Base-by-base conservation (phyloP, 495 filamentous ascomycete species). In the Cladorrhinum samala region DNA sequence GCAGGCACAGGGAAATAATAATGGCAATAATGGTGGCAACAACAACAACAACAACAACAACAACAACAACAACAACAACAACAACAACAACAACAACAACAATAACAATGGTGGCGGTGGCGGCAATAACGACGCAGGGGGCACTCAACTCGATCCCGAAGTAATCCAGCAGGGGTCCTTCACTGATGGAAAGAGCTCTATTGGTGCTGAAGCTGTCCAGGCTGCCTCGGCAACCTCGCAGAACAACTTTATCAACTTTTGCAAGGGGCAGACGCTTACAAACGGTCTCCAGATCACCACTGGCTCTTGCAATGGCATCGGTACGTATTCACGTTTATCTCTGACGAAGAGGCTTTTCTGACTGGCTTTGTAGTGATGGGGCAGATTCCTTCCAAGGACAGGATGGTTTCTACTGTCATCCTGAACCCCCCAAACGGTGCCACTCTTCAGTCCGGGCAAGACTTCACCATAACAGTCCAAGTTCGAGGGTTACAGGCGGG, bases 321-420 rank as follows among this genome's bases (percentile, higher is more conserved):
- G 72, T 75, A 63, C 38, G 72, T 52, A 54, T 72, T 73, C 16
- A 66, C 7, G 16, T 39, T 14, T 14, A 20, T 25, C 0, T 20
- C 1, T 21, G 9, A 14, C 16, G 19, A 18, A 7, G 23, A 23
- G 19, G 5, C 16, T 50, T 30, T 25, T 25, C 27, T 54, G 14
- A 50, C 33, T 19, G 49, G 11, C 45, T 51, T 27, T 40, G n/a
- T 62, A 74, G 77, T 72, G 3, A 84, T 85, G 80, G 82, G 82
- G 21, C 71, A 83, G 52, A 82, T 84, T 55, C 82, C 82, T 14
- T 65, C 77, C 17, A 68, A 65, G 41, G 64, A 55, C 44, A 74
- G 76, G 18, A 84, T 85, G 82, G 67, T 83, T 46, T 81, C 82
- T 2, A 68, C 74, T 5, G 76, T 83, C 44, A 77, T 85, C 55